phyloP scores from a whole-genome alignment of 208 protist genomes.

The Crithidia acanthocephali region DNA sequence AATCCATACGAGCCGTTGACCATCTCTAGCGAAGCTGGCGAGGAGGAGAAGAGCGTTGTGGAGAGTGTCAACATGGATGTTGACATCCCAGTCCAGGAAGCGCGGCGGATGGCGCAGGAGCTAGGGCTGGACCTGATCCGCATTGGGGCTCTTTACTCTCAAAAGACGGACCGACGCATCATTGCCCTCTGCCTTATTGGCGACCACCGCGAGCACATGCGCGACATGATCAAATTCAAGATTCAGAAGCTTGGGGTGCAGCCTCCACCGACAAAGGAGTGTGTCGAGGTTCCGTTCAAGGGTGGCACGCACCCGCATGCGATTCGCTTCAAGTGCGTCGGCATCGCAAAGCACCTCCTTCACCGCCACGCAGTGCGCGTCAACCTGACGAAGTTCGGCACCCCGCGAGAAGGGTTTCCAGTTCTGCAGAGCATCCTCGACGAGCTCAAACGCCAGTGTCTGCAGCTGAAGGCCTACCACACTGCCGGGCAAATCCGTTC shows the following conservation, averaged over 20 bases:
- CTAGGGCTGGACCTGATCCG: conserved; percentile 86
- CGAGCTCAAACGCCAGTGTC: conserved; percentile 66
- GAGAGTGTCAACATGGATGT: conserved; percentile 58
- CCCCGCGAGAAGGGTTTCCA: conserved; percentile 81
- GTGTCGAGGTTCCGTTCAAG: conserved; percentile 85
- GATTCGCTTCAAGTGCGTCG: conserved; percentile 87
- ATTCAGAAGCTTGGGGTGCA: conserved; percentile 87
- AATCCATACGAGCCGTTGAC: conserved; percentile 32
- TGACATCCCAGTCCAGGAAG: conserved; percentile 76
- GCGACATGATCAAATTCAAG: conserved; percentile 86
- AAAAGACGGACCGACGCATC: conserved; percentile 75
- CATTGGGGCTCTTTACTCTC: conserved; percentile 68
- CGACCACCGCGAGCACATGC: conserved; percentile 84
- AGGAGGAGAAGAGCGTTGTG: conserved; percentile 5
- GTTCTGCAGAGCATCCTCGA: conserved; percentile 84
- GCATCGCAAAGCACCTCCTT: conserved; percentile 80
- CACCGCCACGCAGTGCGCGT: conserved; percentile 76
- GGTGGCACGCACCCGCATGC: conserved; percentile 86
- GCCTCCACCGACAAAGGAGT: conserved; percentile 63
- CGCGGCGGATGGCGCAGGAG: conserved; percentile 75
- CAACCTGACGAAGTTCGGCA: conserved; percentile 88
- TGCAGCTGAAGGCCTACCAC: conserved; percentile 80
- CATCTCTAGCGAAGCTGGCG: conserved; percentile 1
- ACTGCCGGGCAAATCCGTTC: conserved; percentile 68
- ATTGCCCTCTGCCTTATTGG: conserved; percentile 79